Percentiles rank a stretch among this genome's conserved stretches.
Evolutionary conservation across 768 basidiomycete genomes (phyloP).

Genomic region (Neoboletus subvelutipes): DNA sequence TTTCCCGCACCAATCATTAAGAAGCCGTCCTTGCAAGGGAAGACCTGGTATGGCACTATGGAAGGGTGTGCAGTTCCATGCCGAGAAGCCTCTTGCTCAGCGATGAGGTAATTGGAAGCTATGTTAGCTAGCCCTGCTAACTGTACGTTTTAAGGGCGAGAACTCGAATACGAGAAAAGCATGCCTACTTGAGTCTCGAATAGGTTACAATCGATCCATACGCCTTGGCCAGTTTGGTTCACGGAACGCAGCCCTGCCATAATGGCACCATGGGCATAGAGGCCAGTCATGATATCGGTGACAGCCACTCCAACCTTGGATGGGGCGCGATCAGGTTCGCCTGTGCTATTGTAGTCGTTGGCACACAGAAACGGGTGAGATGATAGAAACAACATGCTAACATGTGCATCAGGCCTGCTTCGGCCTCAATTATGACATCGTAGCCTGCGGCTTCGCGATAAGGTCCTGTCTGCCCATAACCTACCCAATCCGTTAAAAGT

Average conservation of each 20-base stretch:
- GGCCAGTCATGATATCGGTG: constrained; percentile 83
- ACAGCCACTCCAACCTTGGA: constrained; percentile 95
- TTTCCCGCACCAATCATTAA: constrained; percentile 95
- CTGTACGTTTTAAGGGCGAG: constrained; percentile 37
- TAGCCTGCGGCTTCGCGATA: constrained; percentile 83
- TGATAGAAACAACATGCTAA: constrained; percentile 37
- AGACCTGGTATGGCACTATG: constrained; percentile 91
- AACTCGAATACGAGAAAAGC: background rate
- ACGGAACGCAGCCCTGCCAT: constrained; percentile 87
- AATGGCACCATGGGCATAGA: constrained; percentile 91
- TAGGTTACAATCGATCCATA: constrained; percentile 90
- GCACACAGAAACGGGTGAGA: constrained; percentile 6
- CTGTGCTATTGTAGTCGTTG: constrained; percentile 55
- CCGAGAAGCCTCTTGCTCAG: constrained; percentile 76
- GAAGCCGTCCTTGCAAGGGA: constrained; percentile 83
- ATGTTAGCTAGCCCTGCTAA: constrained; percentile 91
- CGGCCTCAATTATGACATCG: constrained; percentile 84
- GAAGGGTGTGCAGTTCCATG: constrained; percentile 95
- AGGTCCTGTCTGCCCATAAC: constrained; percentile 89
- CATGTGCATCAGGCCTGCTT: constrained; percentile 96
- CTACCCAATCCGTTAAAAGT: constrained; percentile 32
- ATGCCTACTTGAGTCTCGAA: constrained; percentile 81
- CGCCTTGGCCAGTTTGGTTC: constrained; percentile 80
- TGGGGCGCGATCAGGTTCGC: constrained; percentile 82
- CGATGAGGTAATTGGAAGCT: constrained; percentile 89